These are phyloP conservation scores for Saccharomycodes ludwigii DNA, from an alignment of 805 yeast species.

Conservation along the genomic window DNA sequence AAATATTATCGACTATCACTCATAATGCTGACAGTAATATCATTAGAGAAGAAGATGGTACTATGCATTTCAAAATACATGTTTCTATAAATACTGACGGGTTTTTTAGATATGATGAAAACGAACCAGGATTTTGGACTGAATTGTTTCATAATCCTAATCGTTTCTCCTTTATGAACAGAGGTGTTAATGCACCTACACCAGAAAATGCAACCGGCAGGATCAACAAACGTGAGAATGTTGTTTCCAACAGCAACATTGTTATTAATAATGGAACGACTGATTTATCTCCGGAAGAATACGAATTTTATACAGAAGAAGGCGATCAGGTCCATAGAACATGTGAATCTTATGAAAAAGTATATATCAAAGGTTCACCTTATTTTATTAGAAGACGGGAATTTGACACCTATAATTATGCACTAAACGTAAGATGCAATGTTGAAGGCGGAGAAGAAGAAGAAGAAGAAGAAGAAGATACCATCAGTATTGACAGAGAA, in stretches of 20 bases:
- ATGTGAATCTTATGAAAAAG: no score
- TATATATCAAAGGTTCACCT: no score
- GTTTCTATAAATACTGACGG: conserved; percentile 17
- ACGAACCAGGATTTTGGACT: conserved; percentile 20
- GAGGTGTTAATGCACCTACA: neutral
- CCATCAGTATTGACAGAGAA: no score
- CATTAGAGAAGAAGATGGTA: neutral
- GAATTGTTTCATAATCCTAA: conserved; percentile 14
- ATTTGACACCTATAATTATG: no score
- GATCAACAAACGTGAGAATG: neutral
- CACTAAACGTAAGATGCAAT: no score
- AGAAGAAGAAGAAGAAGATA: no score
- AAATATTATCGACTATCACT: neutral
- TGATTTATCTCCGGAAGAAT: neutral
- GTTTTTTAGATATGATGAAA: conserved; percentile 10
- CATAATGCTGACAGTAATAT: neutral
- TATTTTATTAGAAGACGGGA: no score
- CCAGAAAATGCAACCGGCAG: conserved; percentile 2
- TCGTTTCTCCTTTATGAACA: conserved; percentile 11
- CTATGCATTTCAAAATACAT: conserved; percentile 9
- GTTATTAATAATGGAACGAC: no score
- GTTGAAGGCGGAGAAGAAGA: no score
- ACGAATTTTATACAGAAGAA: no score
- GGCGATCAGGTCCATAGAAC: no score
- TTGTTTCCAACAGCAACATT: neutral